Conservation (phyloP, 176 grass and related monocot genomes). For the Phyllostachys edulis region DNA sequence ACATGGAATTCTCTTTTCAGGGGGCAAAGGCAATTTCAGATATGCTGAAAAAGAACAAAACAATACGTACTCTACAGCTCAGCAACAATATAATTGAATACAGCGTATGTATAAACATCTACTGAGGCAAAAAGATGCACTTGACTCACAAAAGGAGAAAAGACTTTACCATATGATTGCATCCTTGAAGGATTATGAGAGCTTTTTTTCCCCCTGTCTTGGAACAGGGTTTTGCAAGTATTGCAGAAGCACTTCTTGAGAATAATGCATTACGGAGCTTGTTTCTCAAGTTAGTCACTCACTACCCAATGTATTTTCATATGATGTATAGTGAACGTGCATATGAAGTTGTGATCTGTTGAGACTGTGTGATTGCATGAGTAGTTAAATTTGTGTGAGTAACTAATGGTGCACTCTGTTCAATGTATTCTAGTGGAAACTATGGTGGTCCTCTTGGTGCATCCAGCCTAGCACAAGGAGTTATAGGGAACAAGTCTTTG, state of each 20-base stretch:
- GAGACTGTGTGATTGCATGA: slow-evolving; percentile 6
- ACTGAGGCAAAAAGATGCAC: slow-evolving; percentile 4
- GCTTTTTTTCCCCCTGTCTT: slow-evolving; percentile 30
- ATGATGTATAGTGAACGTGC: slow-evolving; percentile 10
- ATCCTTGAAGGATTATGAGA: slow-evolving; percentile 19
- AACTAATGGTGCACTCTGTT: slow-evolving; percentile 30
- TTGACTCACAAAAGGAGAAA: slow-evolving; percentile 25
- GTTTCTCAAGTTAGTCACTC: slow-evolving; percentile 87
- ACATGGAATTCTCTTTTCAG: slow-evolving; percentile 45
- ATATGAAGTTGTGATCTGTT: slow-evolving; percentile 19
- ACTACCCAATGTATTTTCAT: slow-evolving; percentile 24
- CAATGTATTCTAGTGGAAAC: slow-evolving; percentile 72
- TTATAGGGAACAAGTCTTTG: slow-evolving; percentile 90
- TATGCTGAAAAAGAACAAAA: slow-evolving; percentile 87
- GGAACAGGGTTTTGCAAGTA: slow-evolving; percentile 85
- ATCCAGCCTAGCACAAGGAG: slow-evolving; percentile 77
- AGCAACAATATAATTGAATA: slow-evolving; percentile 96
- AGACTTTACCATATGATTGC: neutral
- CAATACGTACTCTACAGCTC: slow-evolving; percentile 74
- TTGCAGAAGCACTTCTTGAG: slow-evolving; percentile 90
- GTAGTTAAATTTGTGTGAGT: slow-evolving; percentile 33
- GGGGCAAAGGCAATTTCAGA: slow-evolving; percentile 83
- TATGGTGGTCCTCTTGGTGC: slow-evolving; percentile 95
- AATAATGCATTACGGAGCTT: slow-evolving; percentile 80
- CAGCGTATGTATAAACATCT: slow-evolving; percentile 55